phyloP scores from a whole-genome alignment of 495 filamentous ascomycete species.

The Geoglossum glabrum region DNA sequence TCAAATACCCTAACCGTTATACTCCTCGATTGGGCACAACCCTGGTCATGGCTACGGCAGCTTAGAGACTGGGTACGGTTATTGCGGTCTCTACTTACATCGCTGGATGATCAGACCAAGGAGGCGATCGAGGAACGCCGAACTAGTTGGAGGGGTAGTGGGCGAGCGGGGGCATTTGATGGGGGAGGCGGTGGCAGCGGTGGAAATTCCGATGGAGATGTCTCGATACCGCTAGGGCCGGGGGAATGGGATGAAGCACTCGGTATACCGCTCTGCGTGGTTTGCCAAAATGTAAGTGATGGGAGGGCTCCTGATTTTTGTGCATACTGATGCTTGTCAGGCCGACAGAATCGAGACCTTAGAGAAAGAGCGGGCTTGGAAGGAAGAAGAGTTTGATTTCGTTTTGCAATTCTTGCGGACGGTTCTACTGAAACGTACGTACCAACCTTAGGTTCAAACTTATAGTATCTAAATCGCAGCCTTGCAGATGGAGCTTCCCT shows the following conservation, averaged over 20 bases:
- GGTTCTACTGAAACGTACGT: conserved; percentile 63
- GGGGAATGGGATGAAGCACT: conserved; percentile 90
- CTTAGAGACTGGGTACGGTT: conserved; percentile 74
- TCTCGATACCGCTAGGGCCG: conserved; percentile 60
- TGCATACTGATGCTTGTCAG: conserved; percentile 20
- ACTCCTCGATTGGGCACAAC: conserved; percentile 78
- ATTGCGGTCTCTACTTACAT: conserved; percentile 51
- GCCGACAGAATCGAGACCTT: conserved; percentile 76
- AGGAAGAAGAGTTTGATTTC: conserved; percentile 84
- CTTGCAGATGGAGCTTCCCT: conserved; percentile 64
- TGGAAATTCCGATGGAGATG: conserved; percentile 31
- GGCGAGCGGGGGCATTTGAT: conserved; percentile 29
- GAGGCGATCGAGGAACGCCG: conserved; percentile 72
- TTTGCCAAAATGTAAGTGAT: conserved; percentile 68
- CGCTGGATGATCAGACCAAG: conserved; percentile 55
- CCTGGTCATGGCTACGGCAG: conserved; percentile 81
- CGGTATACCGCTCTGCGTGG: conserved; percentile 74
- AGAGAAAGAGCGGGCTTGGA: conserved; percentile 76
- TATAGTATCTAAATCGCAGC: not conserved
- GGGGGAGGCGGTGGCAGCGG: conserved; percentile 21
- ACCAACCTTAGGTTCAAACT: not conserved
- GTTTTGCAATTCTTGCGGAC: conserved; percentile 77
- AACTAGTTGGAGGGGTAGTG: conserved; percentile 36
- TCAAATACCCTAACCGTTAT: conserved; percentile 76
- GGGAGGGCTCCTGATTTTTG: not conserved